A percentile compares a stretch with the other conserved stretches of the same genome.
Evolutionary conservation across 2,329 filamentous ascomycete species (phyloP).

Genomic region (Colletotrichum sp.): DNA sequence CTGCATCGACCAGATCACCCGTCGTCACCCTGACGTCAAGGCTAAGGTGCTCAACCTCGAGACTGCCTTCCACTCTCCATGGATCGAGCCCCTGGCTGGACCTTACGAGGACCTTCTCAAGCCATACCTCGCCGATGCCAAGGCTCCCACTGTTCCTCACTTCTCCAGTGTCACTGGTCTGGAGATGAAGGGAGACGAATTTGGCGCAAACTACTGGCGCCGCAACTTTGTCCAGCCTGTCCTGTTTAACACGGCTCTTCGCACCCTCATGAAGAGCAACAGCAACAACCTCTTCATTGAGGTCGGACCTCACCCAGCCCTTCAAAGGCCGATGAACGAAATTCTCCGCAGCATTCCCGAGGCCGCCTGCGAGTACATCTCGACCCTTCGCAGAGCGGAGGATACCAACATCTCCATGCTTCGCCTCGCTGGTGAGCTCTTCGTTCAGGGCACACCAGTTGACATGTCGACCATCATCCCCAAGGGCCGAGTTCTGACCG

Average conservation of each 20-base stretch:
- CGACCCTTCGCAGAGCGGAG: constrained; percentile 55
- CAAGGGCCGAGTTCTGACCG: not conserved
- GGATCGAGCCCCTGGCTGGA: constrained; percentile 23
- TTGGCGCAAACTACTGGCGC: constrained; percentile 43
- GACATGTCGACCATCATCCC: constrained; percentile 33
- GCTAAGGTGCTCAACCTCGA: constrained; percentile 39
- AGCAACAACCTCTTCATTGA: constrained; percentile 23
- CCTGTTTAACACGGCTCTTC: constrained; percentile 45
- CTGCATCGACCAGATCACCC: constrained; percentile 31
- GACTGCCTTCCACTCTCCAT: constrained; percentile 46
- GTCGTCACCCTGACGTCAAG: constrained; percentile 30
- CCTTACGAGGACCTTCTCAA: constrained; percentile 6
- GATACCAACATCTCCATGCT: constrained; percentile 49
- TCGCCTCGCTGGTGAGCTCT: constrained; percentile 48
- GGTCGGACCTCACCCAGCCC: constrained; percentile 26
- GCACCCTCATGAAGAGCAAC: constrained; percentile 12
- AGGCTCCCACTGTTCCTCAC: not conserved
- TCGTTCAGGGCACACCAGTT: constrained; percentile 45
- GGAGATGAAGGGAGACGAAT: constrained; percentile 19
- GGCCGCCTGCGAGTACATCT: constrained; percentile 37
- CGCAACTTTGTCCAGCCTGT: constrained; percentile 45
- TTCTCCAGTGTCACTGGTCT: constrained; percentile 33
- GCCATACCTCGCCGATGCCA: not conserved
- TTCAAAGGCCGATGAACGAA: constrained; percentile 24
- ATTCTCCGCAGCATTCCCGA: constrained; percentile 36